Evolutionary conservation across 2,329 filamentous ascomycete genomes (phyloP).

Genomic region (Colletotrichum cordylinicola): DNA sequence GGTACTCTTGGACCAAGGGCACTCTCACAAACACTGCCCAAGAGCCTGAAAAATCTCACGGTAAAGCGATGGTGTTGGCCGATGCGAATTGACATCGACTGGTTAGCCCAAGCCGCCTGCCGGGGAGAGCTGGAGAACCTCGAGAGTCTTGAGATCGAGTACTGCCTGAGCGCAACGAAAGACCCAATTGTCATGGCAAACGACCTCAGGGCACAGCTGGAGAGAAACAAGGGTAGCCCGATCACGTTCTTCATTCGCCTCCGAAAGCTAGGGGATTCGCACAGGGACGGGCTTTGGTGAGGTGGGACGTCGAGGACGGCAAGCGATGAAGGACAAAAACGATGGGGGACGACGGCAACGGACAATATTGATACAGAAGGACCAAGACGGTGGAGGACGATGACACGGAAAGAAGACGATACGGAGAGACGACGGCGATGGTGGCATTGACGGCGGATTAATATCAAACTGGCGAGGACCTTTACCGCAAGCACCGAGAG

Average conservation of each 20-base stretch:
- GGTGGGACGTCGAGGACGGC: background rate
- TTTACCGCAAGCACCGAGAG: background rate
- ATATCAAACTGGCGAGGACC: background rate
- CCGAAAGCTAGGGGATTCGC: background rate
- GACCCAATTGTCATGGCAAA: background rate
- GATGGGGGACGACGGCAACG: too few species aligned
- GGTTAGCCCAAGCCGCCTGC: background rate
- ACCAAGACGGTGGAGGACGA: too few species aligned
- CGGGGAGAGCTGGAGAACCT: background rate
- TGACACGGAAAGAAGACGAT: background rate
- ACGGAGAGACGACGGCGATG: background rate
- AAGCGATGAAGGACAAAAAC: too few species aligned
- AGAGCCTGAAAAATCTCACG: background rate
- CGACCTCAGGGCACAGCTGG: background rate
- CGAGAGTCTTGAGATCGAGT: background rate
- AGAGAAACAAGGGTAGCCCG: background rate
- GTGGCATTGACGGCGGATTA: background rate
- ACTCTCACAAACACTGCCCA: background rate
- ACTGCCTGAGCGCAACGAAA: background rate
- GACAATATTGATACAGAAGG: background rate
- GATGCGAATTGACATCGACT: background rate
- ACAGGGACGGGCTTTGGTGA: background rate
- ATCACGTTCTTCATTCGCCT: background rate
- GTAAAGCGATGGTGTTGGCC: background rate
- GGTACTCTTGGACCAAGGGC: background rate